Conservation (phyloP, 306 rosid genomes). For the Quercus ilex region DNA sequence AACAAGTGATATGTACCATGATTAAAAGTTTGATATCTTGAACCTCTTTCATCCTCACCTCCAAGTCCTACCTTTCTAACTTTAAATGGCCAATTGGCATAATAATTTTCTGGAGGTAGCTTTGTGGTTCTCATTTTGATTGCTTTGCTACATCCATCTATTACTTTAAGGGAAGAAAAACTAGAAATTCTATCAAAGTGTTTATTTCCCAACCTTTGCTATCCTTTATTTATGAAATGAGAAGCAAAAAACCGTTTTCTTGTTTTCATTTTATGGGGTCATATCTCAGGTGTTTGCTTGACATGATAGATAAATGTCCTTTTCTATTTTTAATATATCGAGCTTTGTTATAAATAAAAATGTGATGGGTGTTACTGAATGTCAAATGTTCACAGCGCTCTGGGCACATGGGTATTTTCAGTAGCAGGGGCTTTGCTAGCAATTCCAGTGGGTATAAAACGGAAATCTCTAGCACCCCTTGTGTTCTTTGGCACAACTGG, state of each 20-base stretch:
- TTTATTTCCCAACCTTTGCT: not conserved
- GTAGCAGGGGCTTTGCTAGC: slow-evolving; percentile 92
- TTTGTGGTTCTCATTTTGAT: not conserved
- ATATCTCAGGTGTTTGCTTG: not conserved
- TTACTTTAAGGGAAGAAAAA: not conserved
- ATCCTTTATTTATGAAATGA: not conserved
- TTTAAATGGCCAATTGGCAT: not conserved
- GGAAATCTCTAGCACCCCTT: slow-evolving; percentile 83
- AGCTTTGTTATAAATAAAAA: not conserved
- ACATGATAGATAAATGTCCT: not conserved
- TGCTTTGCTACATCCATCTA: not conserved
- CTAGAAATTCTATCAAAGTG: not conserved
- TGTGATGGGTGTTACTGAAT: slow-evolving; percentile 16
- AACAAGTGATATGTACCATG: not conserved
- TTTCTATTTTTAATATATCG: not conserved
- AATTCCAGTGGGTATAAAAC: slow-evolving; percentile 91
- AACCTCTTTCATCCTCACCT: too few relatives aligned
- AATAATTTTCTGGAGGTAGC: not conserved
- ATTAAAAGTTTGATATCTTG: not conserved
- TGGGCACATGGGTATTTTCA: slow-evolving; percentile 96
- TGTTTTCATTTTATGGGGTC: not conserved
- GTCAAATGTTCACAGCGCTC: slow-evolving; percentile 49
- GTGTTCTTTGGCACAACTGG: slow-evolving; percentile 97
- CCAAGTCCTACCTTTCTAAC: not conserved
- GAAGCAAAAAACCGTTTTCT: not conserved